A percentile compares a stretch with the other conserved stretches of the same genome.
These are phyloP conservation scores for Fusarium praegraminearum DNA, from an alignment of 2,329 filamentous ascomycete genomes.

Conservation along the genomic window DNA sequence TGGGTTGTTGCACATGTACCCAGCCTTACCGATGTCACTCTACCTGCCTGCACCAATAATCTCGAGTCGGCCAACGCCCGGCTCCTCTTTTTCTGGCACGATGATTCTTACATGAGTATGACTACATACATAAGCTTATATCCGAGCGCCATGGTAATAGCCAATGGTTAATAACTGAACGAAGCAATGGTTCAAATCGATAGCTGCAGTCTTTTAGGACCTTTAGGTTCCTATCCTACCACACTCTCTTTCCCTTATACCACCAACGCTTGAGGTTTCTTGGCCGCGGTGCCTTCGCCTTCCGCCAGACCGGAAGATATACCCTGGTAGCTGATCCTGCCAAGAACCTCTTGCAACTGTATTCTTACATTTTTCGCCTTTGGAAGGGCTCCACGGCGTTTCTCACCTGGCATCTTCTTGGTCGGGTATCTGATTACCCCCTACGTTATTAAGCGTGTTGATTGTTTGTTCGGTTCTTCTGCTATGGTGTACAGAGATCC, in stretches of 20 bases:
- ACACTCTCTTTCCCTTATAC: slow-evolving; percentile 1
- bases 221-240: not conserved
- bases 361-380: slow-evolving; percentile 31
- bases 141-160: slow-evolving; percentile 31
- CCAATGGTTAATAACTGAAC: slow-evolving; percentile 32
- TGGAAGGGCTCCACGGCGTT: slow-evolving; percentile 26
- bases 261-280: slow-evolving; percentile 17
- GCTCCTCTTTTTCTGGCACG: slow-evolving; percentile 14
- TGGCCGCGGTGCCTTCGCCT: slow-evolving; percentile 20
- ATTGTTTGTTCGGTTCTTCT: slow-evolving; percentile 13
- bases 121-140: slow-evolving; percentile 16
- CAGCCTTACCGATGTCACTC: slow-evolving; percentile 30
- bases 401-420: slow-evolving; percentile 30
- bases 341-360: slow-evolving; percentile 31
- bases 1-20: slow-evolving; percentile 31
- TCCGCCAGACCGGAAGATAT: slow-evolving; percentile 24
- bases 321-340: slow-evolving; percentile 10
- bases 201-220: slow-evolving; percentile 16
- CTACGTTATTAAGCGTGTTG: slow-evolving; percentile 33
- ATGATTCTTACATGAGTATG: slow-evolving; percentile 23
- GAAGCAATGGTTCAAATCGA: slow-evolving; percentile 28
- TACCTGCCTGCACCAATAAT: slow-evolving; percentile 15
- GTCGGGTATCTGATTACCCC: slow-evolving; percentile 20
- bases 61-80: slow-evolving; percentile 13
- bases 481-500: slow-evolving; percentile 19